Base-by-base conservation (phyloP, 2,329 filamentous ascomycete species). In the Cordyceps tenuipes region DNA sequence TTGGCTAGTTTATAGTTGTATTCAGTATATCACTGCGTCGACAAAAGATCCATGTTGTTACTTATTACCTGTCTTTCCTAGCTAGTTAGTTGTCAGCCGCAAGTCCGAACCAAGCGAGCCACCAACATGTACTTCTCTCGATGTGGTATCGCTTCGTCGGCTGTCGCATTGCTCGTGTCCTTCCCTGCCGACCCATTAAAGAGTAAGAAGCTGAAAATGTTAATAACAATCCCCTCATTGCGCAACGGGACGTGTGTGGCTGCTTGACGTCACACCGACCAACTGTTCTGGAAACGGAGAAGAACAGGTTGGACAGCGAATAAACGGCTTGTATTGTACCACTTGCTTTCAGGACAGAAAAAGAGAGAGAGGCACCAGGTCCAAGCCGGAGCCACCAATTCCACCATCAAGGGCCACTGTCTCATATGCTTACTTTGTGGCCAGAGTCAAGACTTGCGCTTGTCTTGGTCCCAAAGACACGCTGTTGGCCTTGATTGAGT, bases 161-260 rank as follows among this genome's bases (percentile, higher is more conserved):
- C 26, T 15, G 36, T 54, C 52, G 52, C 52, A 54, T 54, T 54
- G 52, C 52, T 54, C 52, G 52, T 39, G 36, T 54, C 21, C 26
- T 46, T 43, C 10, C 13, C 23, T 15, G 8, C 13, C 19, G 49
- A 5, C 44, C 54, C 54, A 57, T 57, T 48, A 26, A 29, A 57
- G 44, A 26, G 54, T 57, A 39, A 57, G 54, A 57, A 57, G 54
- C 54, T 57, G 54, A 56, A 57, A 57, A 57, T 6, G 1, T 6
- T 15, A 10, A 15, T 15, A 19, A 29, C 3, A 29, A 29, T 8
- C 29, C 29, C 29, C 29, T 34, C 7, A 41, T 10, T 34, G 10
- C n/a, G n/a, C 2, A 10, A 41, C 17, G 34, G n/a, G 8, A 10
- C 34, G 26, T 8, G 31, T 44, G 39, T 23, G 15, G 17, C 17